Evolutionary conservation across 2,329 filamentous ascomycete species (phyloP), one percentile per base, ranked within the genome.

Genomic region (Xylariaceae sp.): DNA sequence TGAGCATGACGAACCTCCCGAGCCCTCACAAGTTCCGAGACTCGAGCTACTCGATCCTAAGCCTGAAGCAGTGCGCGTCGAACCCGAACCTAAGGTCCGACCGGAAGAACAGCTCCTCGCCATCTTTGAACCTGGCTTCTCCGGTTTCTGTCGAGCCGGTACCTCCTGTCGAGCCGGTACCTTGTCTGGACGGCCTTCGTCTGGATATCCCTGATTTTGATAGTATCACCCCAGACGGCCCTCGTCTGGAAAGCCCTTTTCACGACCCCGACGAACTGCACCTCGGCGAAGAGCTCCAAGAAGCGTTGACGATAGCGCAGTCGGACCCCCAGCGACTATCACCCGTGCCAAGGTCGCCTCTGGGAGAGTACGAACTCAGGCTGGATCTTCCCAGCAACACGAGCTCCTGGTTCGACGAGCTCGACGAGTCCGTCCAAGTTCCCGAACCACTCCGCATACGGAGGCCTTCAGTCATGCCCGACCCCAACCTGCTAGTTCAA

Each of bases 1-100:
- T 58, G 5, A 72, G 68, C 50, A 61, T 68, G 60, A 54, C 64
- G 31, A 64, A 72, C 33, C 53, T 72, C 13, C 27, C 27, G 27
- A 42, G 46, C 6, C 45, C 49, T 10, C 43, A 35, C 28, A 32
- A 45, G 12, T 35, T 34, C 12, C 14, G 24, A 26, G 42, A 50
- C 13, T 30, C 33, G n/a, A 50, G 42, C 31, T 34, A 45, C 16
- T 36, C 50, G 40, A 29, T 49, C 44, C n/a, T 61, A 13, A 46
- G 45, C 44, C 17, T 63, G 18, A 47, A 46, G 41, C 44, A 51
- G 14, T 37, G 42, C 21, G 31, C 44, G 5, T 56, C 52, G 45
- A 46, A 50, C 37, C 40, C 56, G 22, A 57, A 49, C 32, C 22
- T 58, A 13, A 45, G 58, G 24, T 53, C 50, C 17, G 57, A 52